Evolutionary conservation across 345 rosid genomes (phyloP).

Genomic region (Eucalyptus polybractea): DNA sequence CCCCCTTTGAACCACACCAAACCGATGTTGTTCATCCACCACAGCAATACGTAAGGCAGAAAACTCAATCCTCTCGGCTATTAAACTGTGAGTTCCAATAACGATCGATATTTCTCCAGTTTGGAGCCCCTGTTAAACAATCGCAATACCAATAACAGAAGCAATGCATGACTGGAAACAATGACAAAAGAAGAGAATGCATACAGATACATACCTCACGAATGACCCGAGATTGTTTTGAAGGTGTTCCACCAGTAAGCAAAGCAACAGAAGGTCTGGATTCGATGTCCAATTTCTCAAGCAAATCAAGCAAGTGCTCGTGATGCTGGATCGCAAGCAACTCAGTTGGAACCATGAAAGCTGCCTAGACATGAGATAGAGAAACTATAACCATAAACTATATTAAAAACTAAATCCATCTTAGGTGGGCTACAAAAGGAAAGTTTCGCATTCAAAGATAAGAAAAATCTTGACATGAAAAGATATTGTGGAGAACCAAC

Average conservation of each 20-base stretch:
- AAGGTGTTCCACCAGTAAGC: constrained; percentile 85
- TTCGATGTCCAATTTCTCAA: constrained; percentile 47
- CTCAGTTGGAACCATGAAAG: constrained; percentile 99
- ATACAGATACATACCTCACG: constrained; percentile 54
- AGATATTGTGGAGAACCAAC: constrained; percentile 16
- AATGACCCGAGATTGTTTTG: constrained; percentile 67
- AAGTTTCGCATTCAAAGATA: not conserved
- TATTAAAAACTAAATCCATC: not conserved
- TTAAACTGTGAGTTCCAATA: constrained; percentile 93
- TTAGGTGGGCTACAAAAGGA: not conserved
- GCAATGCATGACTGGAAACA: not conserved
- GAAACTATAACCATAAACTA: not conserved
- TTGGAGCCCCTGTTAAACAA: constrained; percentile 59
- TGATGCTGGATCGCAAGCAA: constrained; percentile 93
- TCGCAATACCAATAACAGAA: not conserved
- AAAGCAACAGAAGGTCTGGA: constrained; percentile 76
- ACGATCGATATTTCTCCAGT: constrained; percentile 70
- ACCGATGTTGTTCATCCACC: constrained; percentile 96
- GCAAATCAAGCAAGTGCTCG: constrained; percentile 58
- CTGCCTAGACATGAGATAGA: constrained; percentile 45
- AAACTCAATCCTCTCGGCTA: constrained; percentile 79
- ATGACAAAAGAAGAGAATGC: not conserved
- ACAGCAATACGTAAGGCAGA: constrained; percentile 82
- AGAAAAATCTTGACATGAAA: not conserved
- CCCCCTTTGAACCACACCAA: constrained; percentile 98